phyloP scores from a whole-genome alignment of 108 stramenopile species.

The Nannochloropsis gaditana region DNA sequence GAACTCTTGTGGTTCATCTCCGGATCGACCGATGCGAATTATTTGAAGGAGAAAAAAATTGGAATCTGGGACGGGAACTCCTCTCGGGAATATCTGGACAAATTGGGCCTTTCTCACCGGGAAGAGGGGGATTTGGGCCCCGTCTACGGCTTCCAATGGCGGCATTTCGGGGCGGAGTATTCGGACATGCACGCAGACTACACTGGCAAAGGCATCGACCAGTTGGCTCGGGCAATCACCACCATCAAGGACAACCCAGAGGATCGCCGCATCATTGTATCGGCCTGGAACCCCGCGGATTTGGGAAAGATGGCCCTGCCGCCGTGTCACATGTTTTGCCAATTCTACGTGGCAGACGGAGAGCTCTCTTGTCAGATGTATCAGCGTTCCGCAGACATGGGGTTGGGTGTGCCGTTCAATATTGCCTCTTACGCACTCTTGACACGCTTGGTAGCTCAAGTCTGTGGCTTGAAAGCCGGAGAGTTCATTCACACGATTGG shows the following conservation, averaged over 20 bases:
- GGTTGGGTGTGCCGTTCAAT: constrained; percentile 98
- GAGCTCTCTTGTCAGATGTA: constrained; percentile 99
- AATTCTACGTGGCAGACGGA: constrained; percentile 92
- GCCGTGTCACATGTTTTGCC: constrained; percentile 99
- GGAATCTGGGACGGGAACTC: constrained; percentile 99
- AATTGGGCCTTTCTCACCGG: constrained; percentile 80
- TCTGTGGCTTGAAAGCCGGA: constrained; percentile 67
- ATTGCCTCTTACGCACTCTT: constrained; percentile 95
- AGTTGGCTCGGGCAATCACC: constrained; percentile 86
- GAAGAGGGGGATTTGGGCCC: constrained; percentile 98
- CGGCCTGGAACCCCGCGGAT: constrained; percentile 97
- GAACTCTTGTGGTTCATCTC: constrained; percentile 96
- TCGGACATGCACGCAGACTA: constrained; percentile 93
- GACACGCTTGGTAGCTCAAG: constrained; percentile 77
- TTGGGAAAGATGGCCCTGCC: constrained; percentile 90
- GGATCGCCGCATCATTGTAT: constrained; percentile 88
- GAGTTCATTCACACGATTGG: constrained; percentile 98
- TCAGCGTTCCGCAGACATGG: constrained; percentile 99
- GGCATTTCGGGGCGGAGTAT: constrained; percentile 98
- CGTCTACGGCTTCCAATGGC: constrained; percentile 99
- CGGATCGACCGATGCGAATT: constrained; percentile 92
- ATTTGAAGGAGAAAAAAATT: constrained; percentile 82
- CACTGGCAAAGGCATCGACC: constrained; percentile 96
- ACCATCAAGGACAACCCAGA: constrained; percentile 92
- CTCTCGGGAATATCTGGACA: constrained; percentile 92